A percentile compares a stretch with the other conserved stretches of the same genome.
Conservation (phyloP, 371 early-diverging fungal genomes). For the Umbelopsis sp. region DNA sequence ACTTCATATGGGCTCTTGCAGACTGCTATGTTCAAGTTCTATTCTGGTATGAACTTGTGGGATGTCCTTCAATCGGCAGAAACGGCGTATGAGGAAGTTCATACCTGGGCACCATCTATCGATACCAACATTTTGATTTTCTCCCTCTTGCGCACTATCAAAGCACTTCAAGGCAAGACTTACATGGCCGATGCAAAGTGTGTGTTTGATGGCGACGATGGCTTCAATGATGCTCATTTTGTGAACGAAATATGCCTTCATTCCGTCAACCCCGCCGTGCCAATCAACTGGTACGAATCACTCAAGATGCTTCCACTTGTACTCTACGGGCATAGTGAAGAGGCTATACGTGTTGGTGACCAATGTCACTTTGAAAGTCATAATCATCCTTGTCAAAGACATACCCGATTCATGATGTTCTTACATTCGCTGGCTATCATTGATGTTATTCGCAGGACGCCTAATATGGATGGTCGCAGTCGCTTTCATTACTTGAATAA, state of each 20-base stretch:
- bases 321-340: slow-evolving; percentile 44
- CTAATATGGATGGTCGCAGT: slow-evolving; percentile 23
- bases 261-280: slow-evolving; percentile 36
- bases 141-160: slow-evolving; percentile 41
- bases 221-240: slow-evolving; percentile 45
- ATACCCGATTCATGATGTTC: slow-evolving; percentile 38
- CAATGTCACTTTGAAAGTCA: slow-evolving; percentile 30
- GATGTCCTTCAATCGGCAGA: slow-evolving; percentile 37
- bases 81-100: slow-evolving; percentile 40
- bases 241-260: slow-evolving; percentile 38
- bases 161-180: slow-evolving; percentile 45
- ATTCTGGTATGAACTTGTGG: slow-evolving; percentile 27
- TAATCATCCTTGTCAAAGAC: slow-evolving; percentile 43
- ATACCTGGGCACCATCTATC: slow-evolving; percentile 41
- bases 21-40: slow-evolving; percentile 31
- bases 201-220: slow-evolving; percentile 50
- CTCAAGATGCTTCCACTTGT: slow-evolving; percentile 44
- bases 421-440: slow-evolving; percentile 41
- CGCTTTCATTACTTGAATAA: slow-evolving; percentile 22
- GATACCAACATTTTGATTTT: slow-evolving; percentile 42
- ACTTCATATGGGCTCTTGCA: slow-evolving; percentile 39
- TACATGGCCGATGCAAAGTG: slow-evolving; percentile 25
- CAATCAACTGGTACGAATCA: slow-evolving; percentile 45
- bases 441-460: slow-evolving; percentile 30
- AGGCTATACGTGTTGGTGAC: slow-evolving; percentile 40